These are phyloP conservation scores for Penicillium sp. DNA, from an alignment of 2,329 filamentous ascomycete species.

Conservation along the genomic window DNA sequence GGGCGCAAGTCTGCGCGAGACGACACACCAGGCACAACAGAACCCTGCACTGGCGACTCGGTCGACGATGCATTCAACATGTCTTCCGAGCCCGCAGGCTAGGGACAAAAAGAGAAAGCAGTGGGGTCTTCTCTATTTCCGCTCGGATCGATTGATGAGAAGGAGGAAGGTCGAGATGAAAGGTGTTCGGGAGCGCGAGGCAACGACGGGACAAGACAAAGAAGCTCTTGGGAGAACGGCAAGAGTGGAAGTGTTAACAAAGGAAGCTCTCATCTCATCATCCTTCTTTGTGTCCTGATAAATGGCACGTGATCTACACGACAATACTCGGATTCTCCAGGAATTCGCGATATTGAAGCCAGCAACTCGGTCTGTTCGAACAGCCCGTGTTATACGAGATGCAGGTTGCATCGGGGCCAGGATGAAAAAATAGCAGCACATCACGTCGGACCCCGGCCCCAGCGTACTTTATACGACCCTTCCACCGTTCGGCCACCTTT, in stretches of 20 bases:
- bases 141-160: neutral
- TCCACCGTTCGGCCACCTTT: neutral
- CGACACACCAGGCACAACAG: neutral
- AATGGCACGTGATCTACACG: neutral
- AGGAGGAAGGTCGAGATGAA: neutral
- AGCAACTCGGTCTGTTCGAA: neutral
- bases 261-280: neutral
- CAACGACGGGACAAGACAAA: neutral
- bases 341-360: neutral
- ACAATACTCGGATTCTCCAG: neutral
- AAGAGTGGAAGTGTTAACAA: conserved; percentile 12
- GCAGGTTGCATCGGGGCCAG: neutral
- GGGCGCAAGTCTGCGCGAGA: neutral
- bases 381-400: neutral
- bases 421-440: conserved; percentile 3
- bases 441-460: conserved; percentile 7
- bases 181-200: neutral
- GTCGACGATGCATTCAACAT: conserved; percentile 28
- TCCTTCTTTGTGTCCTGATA: neutral
- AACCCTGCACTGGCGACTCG: neutral
- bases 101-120: conserved; percentile 3
- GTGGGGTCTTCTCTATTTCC: neutral
- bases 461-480: conserved; percentile 8
- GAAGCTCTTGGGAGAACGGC: neutral
- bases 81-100: conserved; percentile 24